phyloP scores from a whole-genome alignment of 1,139 yeast genomes.

The Yamadazyma sp. region DNA sequence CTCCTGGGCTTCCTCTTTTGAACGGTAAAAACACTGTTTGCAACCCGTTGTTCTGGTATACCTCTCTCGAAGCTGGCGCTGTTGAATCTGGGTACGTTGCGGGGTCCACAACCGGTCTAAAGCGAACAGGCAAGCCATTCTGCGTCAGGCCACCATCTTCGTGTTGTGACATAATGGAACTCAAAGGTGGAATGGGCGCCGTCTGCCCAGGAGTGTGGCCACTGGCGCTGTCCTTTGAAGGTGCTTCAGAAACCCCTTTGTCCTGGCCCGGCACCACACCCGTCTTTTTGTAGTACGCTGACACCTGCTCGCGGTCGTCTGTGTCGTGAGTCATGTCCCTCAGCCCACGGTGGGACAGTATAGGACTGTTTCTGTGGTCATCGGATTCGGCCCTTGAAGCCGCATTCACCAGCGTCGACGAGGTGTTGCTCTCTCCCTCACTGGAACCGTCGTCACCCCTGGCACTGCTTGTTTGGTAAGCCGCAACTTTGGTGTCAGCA shows the following conservation, averaged over 20 bases:
- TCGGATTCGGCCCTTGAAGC: too few relatives aligned
- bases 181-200: constrained; percentile 1
- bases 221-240: background rate
- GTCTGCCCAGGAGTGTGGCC: background rate
- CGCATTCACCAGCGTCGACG: too few relatives aligned
- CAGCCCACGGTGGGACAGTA: too few relatives aligned
- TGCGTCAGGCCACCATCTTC: background rate
- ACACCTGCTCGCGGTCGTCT: too few relatives aligned
- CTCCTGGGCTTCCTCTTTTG: constrained; percentile 3
- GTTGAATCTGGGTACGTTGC: background rate
- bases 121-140: constrained; percentile 3
- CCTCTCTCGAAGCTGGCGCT: constrained; percentile 1
- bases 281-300: too few relatives aligned
- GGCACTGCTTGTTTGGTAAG: too few relatives aligned
- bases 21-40: constrained; percentile 11
- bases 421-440: too few relatives aligned
- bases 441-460: too few relatives aligned
- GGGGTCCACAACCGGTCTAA: constrained; percentile 6
- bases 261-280: too few relatives aligned
- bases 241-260: background rate
- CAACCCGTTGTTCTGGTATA: constrained; percentile 8
- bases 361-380: too few relatives aligned
- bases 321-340: too few relatives aligned
- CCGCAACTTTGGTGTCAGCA: too few relatives aligned
- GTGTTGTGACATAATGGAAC: background rate